Conservation (phyloP, 805 yeast species). For the Pachysolen tannophilus region DNA sequence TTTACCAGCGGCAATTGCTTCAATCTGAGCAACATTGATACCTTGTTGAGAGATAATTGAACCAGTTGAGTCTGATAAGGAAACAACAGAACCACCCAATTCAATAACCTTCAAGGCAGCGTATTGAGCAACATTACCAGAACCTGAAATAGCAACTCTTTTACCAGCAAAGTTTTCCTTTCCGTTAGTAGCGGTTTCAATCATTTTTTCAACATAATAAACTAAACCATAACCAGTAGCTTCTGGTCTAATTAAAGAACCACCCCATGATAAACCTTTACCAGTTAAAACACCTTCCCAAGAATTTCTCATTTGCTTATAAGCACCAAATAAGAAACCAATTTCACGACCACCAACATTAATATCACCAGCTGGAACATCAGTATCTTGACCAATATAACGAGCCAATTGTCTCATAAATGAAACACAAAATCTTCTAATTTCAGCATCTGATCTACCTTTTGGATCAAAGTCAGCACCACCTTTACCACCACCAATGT, state of each 20-base stretch:
- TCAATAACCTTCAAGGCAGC: constrained; percentile 97
- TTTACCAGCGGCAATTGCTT: constrained; percentile 70
- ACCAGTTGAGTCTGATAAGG: constrained; percentile 95
- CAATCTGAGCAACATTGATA: constrained; percentile 76
- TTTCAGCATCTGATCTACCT: constrained; percentile 87
- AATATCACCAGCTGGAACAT: constrained; percentile 99
- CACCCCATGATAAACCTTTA: constrained; percentile 98
- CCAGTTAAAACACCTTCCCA: constrained; percentile 98
- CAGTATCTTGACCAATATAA: constrained; percentile 95
- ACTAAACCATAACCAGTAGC: constrained; percentile 98
- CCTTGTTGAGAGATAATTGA: constrained; percentile 71
- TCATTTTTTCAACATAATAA: constrained; percentile 96
- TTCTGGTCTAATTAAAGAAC: constrained; percentile 97
- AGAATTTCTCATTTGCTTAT: constrained; percentile 82
- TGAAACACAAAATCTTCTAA: constrained; percentile 92
- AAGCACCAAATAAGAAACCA: constrained; percentile 95
- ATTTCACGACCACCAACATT: constrained; percentile 97
- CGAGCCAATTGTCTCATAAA: constrained; percentile 94
- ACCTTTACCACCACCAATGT: constrained; percentile 99
- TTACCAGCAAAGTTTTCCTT: constrained; percentile 87
- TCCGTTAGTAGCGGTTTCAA: constrained; percentile 85
- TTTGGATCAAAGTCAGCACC: constrained; percentile 98
- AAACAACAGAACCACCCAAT: constrained; percentile 92
- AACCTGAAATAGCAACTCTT: constrained; percentile 94
- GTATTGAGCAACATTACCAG: constrained; percentile 98